Conservation (phyloP, 208 protist species). For the Cochliopodium minus region DNA sequence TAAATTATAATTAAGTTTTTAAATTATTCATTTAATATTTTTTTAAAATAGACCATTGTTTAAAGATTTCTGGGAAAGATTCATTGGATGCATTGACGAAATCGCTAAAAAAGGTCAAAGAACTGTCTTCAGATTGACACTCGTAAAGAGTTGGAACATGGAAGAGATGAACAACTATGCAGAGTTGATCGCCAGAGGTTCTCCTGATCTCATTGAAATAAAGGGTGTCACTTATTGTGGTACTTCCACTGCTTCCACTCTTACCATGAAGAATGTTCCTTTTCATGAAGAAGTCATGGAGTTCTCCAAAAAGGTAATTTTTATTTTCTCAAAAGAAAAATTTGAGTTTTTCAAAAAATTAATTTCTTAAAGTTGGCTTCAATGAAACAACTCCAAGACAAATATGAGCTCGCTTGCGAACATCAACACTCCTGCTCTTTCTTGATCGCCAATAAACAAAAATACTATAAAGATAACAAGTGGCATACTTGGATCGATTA, state of each 20-base stretch:
- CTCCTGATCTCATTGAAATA: constrained; percentile 79
- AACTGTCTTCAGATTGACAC: constrained; percentile 82
- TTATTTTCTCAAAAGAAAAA: constrained; percentile 25
- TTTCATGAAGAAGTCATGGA: constrained; percentile 71
- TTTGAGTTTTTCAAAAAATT: constrained; percentile 27
- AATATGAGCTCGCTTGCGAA: constrained; percentile 31
- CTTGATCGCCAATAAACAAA: constrained; percentile 28
- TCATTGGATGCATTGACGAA: constrained; percentile 55
- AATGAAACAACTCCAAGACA: not conserved
- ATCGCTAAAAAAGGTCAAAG: constrained; percentile 60
- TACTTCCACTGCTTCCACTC: constrained; percentile 43
- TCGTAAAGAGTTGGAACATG: constrained; percentile 79
- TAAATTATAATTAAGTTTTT: too few species aligned
- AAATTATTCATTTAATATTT: too few species aligned
- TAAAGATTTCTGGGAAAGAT: constrained; percentile 80
- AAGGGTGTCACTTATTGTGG: constrained; percentile 81
- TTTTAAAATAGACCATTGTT: too few species aligned
- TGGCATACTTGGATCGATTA: constrained; percentile 45
- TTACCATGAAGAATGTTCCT: constrained; percentile 78
- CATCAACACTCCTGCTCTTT: constrained; percentile 35
- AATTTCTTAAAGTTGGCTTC: not conserved
- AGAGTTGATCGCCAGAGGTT: constrained; percentile 58
- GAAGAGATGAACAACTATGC: constrained; percentile 66
- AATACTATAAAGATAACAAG: constrained; percentile 24
- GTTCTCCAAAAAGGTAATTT: constrained; percentile 52